phyloP scores from a whole-genome alignment of 176 grass and related monocot genomes.

The Carex parvula region DNA sequence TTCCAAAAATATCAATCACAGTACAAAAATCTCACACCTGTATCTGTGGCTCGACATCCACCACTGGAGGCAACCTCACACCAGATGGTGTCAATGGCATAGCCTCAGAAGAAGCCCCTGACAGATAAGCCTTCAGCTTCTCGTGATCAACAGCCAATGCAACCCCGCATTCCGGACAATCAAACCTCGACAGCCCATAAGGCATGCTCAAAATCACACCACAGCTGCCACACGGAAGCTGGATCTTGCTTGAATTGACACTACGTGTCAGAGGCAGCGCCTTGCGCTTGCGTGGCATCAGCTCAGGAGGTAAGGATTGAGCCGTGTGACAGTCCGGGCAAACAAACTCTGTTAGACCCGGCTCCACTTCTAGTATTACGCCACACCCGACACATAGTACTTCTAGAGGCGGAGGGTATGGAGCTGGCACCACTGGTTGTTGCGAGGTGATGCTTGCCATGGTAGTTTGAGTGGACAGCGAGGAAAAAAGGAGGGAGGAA shows the following conservation, averaged over 20 bases:
- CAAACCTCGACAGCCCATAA: slow-evolving; percentile 27
- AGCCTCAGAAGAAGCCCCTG: slow-evolving; percentile 18
- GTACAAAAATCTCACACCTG: neutral
- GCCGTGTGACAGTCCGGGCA: slow-evolving; percentile 51
- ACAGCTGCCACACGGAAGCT: slow-evolving; percentile 35
- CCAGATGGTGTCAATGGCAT: slow-evolving; percentile 20
- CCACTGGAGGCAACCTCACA: slow-evolving; percentile 6
- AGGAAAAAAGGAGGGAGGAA: neutral
- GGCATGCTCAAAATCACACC: slow-evolving; percentile 33
- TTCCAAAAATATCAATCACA: neutral
- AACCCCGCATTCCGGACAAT: slow-evolving; percentile 35
- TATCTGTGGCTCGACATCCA: neutral
- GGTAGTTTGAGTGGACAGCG: neutral
- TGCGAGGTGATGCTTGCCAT: neutral
- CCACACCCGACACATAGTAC: slow-evolving; percentile 48
- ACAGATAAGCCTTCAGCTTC: slow-evolving; percentile 19
- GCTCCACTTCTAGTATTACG: slow-evolving; percentile 59
- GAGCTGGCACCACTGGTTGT: neutral
- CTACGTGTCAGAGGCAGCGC: slow-evolving; percentile 37
- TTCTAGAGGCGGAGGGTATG: slow-evolving; percentile 33
- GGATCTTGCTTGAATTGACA: slow-evolving; percentile 14
- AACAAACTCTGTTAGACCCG: slow-evolving; percentile 45
- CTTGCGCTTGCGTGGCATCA: slow-evolving; percentile 48
- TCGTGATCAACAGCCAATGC: slow-evolving; percentile 31
- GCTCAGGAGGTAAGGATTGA: slow-evolving; percentile 53